Conservation (phyloP, 768 basidiomycete genomes). For the Lentinula raphanica region DNA sequence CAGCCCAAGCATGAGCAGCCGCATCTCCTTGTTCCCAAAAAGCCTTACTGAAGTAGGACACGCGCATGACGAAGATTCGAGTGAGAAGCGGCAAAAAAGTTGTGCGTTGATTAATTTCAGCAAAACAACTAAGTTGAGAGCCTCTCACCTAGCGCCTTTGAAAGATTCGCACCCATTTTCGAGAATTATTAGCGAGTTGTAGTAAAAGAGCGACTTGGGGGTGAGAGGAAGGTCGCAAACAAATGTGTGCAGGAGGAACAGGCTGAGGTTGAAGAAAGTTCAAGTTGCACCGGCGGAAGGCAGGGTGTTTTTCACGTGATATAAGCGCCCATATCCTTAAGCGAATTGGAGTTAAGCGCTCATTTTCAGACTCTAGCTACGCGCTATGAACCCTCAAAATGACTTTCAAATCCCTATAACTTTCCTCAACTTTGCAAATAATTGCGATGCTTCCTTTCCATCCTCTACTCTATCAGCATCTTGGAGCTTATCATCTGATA, state of each 20-base stretch:
- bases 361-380: neutral
- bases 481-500: neutral
- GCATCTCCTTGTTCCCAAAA: conserved; percentile 99
- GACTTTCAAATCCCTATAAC: neutral
- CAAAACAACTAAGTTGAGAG: neutral
- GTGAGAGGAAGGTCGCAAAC: conserved; percentile 17
- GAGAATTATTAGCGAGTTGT: conserved; percentile 19
- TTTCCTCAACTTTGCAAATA: neutral
- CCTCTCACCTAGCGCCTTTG: conserved; percentile 69
- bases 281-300: neutral
- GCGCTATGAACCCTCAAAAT: neutral
- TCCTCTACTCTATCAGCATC: neutral
- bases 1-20: conserved; percentile 92
- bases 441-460: neutral
- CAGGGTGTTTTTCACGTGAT: neutral
- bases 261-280: neutral
- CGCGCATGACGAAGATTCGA: conserved; percentile 5
- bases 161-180: conserved; percentile 75
- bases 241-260: neutral
- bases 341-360: neutral
- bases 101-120: neutral
- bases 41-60: conserved; percentile 71
- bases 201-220: conserved; percentile 66
- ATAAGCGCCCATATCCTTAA: neutral
- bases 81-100: conserved; percentile 11